Base-by-base conservation (phyloP, 768 basidiomycete genomes). In the Boletus pseudo-olivaceus region DNA sequence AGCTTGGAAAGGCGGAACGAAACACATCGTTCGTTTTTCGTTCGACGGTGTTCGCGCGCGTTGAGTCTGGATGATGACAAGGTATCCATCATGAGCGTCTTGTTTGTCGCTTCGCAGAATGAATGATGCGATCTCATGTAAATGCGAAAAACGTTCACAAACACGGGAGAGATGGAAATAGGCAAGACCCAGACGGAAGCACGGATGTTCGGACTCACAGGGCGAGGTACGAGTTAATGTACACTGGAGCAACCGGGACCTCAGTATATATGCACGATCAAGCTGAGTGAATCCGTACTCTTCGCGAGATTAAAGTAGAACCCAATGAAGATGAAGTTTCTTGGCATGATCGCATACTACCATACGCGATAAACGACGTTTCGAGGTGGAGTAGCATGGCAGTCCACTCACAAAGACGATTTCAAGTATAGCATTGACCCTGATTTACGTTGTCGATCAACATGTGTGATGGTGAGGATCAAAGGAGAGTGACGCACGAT, bases 221-320 rank as follows among this genome's bases (percentile, higher is more conserved):
- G 14, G 81, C 78, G 26, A 84, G 74, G 59, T 82, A 82, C 7
- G 81, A 77, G 57, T 81, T 82, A 32, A 78, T 69, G 58, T 83
- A 82, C 30, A 83, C 80, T 83, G 43, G 19, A 26, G 14, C 1
- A 15, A 39, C 3, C 33, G 12, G 38, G 8, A 20, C 1, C 2
- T 63, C 32, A 55, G 32, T 19, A 45, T 9, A 5, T 5, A 7
- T 23, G 6, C 33, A 42, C 12, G 14, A 17, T 11, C 15, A 23
- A 39, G 23, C 11, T 7, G 26, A 33, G 17, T 14, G 20, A 42
- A 53, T n/a, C 60, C 80, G 47, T 51, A 82, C 82, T 57, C 67
- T 83, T 82, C 61, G 79, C 77, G 32, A 82, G 63, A 11, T 76
- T 69, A 33, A 83, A 69, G 57, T 80, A 81, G 56, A 81, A 77